Percentiles rank a stretch among this genome's conserved stretches.
Conservation (phyloP, 495 filamentous ascomycete genomes). For the Talaromyces ruber region DNA sequence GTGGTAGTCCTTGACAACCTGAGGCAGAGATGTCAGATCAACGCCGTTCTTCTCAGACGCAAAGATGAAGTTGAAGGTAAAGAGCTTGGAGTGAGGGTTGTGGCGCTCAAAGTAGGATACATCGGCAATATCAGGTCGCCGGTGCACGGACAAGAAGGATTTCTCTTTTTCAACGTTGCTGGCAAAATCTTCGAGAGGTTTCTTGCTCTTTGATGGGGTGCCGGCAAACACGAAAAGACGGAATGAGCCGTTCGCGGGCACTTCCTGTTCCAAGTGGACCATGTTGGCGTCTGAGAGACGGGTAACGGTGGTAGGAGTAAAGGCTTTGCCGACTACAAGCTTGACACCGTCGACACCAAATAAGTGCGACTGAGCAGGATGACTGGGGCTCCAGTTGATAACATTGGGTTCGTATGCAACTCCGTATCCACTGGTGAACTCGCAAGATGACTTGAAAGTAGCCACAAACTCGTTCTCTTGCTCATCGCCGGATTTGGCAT, state of each 20-base stretch:
- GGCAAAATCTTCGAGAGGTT: conserved; percentile 61
- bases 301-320: conserved; percentile 70
- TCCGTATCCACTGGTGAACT: conserved; percentile 59
- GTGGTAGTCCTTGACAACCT: conserved; percentile 61
- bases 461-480: conserved; percentile 55
- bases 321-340: conserved; percentile 59
- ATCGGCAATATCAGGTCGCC: conserved; percentile 47
- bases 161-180: conserved; percentile 50
- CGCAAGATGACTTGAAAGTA: conserved; percentile 56
- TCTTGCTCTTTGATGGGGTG: conserved; percentile 45
- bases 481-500: conserved; percentile 23
- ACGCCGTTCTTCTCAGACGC: conserved; percentile 52
- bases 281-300: conserved; percentile 78
- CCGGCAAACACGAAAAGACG: conserved; percentile 79
- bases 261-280: conserved; percentile 79
- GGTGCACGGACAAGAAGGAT: conserved; percentile 63
- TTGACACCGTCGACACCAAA: conserved; percentile 55
- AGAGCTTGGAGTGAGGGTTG: conserved; percentile 76
- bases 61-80: conserved; percentile 68
- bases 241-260: conserved; percentile 82
- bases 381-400: conserved; percentile 63
- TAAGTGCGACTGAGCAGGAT: conserved; percentile 61
- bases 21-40: conserved; percentile 59
- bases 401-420: conserved; percentile 53
- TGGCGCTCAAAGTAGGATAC: conserved; percentile 73